phyloP scores from a whole-genome alignment of 768 basidiomycete genomes.

The Dioszegia hungarica region DNA sequence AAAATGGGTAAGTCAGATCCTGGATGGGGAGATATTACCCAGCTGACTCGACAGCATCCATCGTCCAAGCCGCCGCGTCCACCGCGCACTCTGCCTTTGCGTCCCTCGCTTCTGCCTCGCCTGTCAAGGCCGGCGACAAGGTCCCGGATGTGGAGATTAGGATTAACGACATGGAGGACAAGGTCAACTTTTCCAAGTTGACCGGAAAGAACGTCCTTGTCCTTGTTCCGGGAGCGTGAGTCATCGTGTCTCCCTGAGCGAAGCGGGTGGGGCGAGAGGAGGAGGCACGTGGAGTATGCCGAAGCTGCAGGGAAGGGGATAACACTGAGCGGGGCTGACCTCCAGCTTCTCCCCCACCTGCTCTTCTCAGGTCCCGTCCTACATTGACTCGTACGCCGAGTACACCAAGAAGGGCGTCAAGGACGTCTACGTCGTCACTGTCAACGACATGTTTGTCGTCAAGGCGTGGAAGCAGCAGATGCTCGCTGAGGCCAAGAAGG shows the following conservation, averaged over 20 bases:
- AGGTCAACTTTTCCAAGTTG: conserved; percentile 44
- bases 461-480: conserved; percentile 50
- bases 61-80: conserved; percentile 57
- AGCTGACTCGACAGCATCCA: conserved; percentile 23
- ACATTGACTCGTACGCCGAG: conserved; percentile 62
- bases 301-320: too few relatives aligned
- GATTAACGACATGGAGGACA: conserved; percentile 55
- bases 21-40: too few relatives aligned
- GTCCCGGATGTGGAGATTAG: conserved; percentile 60
- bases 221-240: conserved; percentile 59
- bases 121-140: conserved; percentile 52
- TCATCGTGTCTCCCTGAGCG: neutral
- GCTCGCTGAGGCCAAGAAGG: conserved; percentile 56
- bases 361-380: conserved; percentile 57
- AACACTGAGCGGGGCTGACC: too few relatives aligned
- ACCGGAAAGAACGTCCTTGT: conserved; percentile 51
- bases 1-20: conserved; percentile 7
- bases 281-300: too few relatives aligned
- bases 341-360: conserved; percentile 64
- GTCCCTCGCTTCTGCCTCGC: conserved; percentile 54
- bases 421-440: conserved; percentile 62
- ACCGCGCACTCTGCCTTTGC: conserved; percentile 59
- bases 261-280: too few relatives aligned
- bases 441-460: conserved; percentile 67
- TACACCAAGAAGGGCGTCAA: conserved; percentile 74